Base-by-base conservation (phyloP, 208 protist genomes). In the Trypanosoma scelopori region DNA sequence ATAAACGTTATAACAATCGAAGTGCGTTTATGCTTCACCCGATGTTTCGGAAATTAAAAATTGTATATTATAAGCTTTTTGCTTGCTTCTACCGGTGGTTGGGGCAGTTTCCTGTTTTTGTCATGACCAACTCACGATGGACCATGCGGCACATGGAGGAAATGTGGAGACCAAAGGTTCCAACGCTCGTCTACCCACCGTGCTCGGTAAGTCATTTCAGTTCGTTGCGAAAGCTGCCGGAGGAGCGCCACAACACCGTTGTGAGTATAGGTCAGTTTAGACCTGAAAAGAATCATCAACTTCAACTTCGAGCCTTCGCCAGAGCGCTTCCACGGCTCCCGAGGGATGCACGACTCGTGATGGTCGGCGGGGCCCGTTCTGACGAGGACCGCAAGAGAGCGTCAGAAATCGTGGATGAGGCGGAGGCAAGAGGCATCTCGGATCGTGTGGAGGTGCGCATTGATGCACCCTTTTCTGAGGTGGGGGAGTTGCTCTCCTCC, bases 101-200 rank as follows among this genome's bases (percentile, higher is more conserved):
- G 48, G 96, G 97, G 1, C 58, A 69, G 27, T 95, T 70, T 50
- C 83, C 89, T 13, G 45, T 85, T 35, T 41, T 91, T 0, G 89
- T 97, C 5, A 90, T 99, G 59, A 96, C 89, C 4, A 99, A 99
- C 89, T 98, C 92, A 3, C 90, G 84, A 7, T 99, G 98, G 98
- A 99, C 98, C 1, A 73, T 75, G n/a, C 75, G 58, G 16, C 98
- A 99, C 66, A 85, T 99, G 35, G 30, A 62, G 12, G 5, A 65
- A 4, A 58, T 99, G 15, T 99, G 89, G 91, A 71, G 66, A 49
- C 80, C 77, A 1, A 62, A 70, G 20, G 30, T 52, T 6, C 56
- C 62, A 49, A 68, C 55, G 4, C 57, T 84, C 28, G 85, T 99
- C 7, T 99, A 86, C 76, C 96, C 98, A 35, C 98, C 98, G 0